Evolutionary conservation across 306 rosid genomes (phyloP), one percentile per base, ranked within the genome.

Genomic region (Quercus berberidifolia): DNA sequence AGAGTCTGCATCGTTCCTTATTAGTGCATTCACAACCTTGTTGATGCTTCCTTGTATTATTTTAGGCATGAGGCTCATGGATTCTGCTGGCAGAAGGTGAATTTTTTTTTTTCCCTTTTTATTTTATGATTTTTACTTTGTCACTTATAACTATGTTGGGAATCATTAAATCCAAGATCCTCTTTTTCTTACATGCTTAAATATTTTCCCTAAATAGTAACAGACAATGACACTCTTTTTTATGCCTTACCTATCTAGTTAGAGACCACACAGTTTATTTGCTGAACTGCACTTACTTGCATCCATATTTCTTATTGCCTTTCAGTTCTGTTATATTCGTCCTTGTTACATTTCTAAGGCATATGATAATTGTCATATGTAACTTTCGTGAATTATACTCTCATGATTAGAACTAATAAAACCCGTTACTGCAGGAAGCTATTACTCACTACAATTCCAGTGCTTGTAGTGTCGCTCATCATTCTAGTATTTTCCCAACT

Each of bases 21-120:
- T 92, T 69, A 92, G 97, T 86, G 93, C 91, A 69, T 25, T 90
- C 75, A 92, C 97, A 78, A 90, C 97, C 78, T 82, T 92, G 64
- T 83, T 92, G 86, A 92, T 92, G 93, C 97, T 92, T 87, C 95
- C 97, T 5, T 89, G 88, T 77, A 92, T 92, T 68, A 90, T 49
- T 74, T 2, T 92, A 60, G 95, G 82, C 76, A 92, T 92, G 91
- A 89, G 81, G 84, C 92, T 92, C 82, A 83, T 92, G 97, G 97
- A 92, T 82, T 58, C 85, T 80, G 1, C 92, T 15, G 97, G 97
- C 72, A 83, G 97, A 89, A 87, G 97, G 97, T 92, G 63, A 12
- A 17, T 25, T 68, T 74, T 30, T 21, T 30, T 21, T 51, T 65
- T 30, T 17, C 28, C 28, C 55, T 38, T 7, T 33, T n/a, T 5